Conservation (phyloP, 495 filamentous ascomycete species). For the Oidiodendron maius region DNA sequence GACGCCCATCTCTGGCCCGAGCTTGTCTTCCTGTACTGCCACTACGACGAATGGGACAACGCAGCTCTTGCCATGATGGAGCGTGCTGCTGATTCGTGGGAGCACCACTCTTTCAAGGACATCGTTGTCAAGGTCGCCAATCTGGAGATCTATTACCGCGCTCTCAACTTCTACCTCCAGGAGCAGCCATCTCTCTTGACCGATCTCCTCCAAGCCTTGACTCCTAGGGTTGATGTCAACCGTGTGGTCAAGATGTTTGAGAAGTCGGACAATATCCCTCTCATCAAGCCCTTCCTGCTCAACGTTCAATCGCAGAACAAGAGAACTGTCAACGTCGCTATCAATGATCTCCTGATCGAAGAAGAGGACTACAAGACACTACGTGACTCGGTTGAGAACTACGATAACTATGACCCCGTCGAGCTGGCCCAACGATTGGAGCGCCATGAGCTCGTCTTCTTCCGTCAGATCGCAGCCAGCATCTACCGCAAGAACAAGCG, state of each 20-base stretch:
- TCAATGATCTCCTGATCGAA: conserved; percentile 97
- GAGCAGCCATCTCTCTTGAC: conserved; percentile 94
- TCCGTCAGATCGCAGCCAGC: conserved; percentile 95
- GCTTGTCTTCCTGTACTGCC: conserved; percentile 96
- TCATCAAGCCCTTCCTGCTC: conserved; percentile 98
- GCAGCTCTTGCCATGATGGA: conserved; percentile 99
- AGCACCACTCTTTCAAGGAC: conserved; percentile 99
- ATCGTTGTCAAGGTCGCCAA: conserved; percentile 98
- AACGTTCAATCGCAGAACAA: conserved; percentile 98
- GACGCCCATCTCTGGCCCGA: conserved; percentile 97
- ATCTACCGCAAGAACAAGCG: conserved; percentile 99
- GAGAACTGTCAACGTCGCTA: conserved; percentile 93
- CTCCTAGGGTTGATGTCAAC: conserved; percentile 93
- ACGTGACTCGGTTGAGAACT: conserved; percentile 94
- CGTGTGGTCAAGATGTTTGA: conserved; percentile 98
- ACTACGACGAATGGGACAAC: conserved; percentile 99
- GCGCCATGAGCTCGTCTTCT: conserved; percentile 97
- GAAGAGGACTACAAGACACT: conserved; percentile 99
- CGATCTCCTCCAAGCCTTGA: conserved; percentile 87
- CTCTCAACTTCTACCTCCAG: conserved; percentile 95
- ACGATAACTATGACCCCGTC: conserved; percentile 96
- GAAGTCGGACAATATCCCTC: conserved; percentile 94
- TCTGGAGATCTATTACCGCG: conserved; percentile 97
- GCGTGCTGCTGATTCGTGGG: conserved; percentile 95
- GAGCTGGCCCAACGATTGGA: conserved; percentile 93